A percentile compares a stretch with the other conserved stretches of the same genome.
phyloP scores from a whole-genome alignment of 768 basidiomycete species.

The Mycena alexandri region DNA sequence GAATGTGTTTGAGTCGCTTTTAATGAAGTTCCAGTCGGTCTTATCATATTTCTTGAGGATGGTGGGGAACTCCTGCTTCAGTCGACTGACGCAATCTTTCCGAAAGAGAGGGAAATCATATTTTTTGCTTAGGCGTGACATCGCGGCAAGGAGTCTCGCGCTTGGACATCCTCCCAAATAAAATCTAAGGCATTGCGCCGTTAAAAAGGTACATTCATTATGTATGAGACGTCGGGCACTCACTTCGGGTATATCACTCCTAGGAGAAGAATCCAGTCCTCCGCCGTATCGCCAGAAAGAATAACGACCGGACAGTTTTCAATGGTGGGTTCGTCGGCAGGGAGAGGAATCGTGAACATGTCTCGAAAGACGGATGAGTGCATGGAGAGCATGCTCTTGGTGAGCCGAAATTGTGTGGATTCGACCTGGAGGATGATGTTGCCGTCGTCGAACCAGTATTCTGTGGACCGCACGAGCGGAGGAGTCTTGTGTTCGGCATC shows the following conservation, averaged over 20 bases:
- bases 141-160: not conserved
- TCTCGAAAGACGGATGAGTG: slow-evolving; percentile 37
- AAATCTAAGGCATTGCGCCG: not conserved
- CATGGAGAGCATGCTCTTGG: slow-evolving; percentile 18
- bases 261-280: too few relatives aligned
- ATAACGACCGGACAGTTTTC: slow-evolving; percentile 39
- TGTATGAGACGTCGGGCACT: not conserved
- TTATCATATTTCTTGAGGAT: not conserved
- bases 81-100: slow-evolving; percentile 21
- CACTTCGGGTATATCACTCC: slow-evolving; percentile 36
- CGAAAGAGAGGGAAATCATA: slow-evolving; percentile 6
- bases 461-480: too few relatives aligned
- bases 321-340: slow-evolving; percentile 16
- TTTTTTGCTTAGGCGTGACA: not conserved
- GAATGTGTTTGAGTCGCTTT: not conserved
- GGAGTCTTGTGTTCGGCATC: too few relatives aligned
- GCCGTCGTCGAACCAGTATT: slow-evolving; percentile 26
- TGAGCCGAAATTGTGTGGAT: slow-evolving; percentile 13
- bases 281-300: slow-evolving; percentile 16
- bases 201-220: not conserved
- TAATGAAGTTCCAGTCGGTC: not conserved
- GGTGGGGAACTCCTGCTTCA: not conserved
- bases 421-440: slow-evolving; percentile 25
- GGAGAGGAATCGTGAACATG: slow-evolving; percentile 35
- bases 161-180: not conserved